Evolutionary conservation across 805 yeast genomes (phyloP).

Genomic region (Pichia rugopelliculosa): DNA sequence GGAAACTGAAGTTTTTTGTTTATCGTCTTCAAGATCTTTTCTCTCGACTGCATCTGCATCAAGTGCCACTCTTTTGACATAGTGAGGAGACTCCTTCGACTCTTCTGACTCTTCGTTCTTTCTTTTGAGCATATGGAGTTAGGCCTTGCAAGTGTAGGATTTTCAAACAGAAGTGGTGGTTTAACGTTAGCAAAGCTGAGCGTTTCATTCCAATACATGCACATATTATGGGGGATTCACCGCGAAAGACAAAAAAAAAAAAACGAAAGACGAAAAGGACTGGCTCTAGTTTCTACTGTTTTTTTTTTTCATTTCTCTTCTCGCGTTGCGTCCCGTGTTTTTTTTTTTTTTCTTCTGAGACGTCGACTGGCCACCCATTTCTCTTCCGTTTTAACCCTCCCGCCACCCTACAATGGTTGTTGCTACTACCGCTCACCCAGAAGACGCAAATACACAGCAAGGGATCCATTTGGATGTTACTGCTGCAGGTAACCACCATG

Average conservation of each 20-base stretch:
- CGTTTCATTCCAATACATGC: background rate
- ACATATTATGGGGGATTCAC: too few species aligned
- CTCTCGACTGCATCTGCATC: constrained; percentile 50
- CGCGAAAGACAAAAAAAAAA: too few species aligned
- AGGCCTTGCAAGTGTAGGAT: too few species aligned
- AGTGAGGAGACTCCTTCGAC: constrained; percentile 31
- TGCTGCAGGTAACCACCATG: too few species aligned
- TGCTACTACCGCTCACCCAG: background rate
- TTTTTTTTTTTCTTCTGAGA: background rate
- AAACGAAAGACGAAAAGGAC: too few species aligned
- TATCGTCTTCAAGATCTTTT: constrained; percentile 35
- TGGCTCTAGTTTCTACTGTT: background rate
- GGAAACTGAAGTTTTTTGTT: constrained; percentile 36
- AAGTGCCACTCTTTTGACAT: constrained; percentile 61
- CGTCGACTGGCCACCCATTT: too few species aligned
- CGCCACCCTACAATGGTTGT: background rate
- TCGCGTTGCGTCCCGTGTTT: background rate
- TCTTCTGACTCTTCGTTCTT: constrained; percentile 56
- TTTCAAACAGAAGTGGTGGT: background rate
- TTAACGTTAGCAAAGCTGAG: background rate
- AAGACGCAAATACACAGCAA: background rate
- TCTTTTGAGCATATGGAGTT: constrained; percentile 41
- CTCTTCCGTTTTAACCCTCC: background rate
- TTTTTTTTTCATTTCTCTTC: background rate
- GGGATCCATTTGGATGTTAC: background rate